Evolutionary conservation across 768 basidiomycete genomes (phyloP).

Genomic region (Gelatoporia subvermispora): DNA sequence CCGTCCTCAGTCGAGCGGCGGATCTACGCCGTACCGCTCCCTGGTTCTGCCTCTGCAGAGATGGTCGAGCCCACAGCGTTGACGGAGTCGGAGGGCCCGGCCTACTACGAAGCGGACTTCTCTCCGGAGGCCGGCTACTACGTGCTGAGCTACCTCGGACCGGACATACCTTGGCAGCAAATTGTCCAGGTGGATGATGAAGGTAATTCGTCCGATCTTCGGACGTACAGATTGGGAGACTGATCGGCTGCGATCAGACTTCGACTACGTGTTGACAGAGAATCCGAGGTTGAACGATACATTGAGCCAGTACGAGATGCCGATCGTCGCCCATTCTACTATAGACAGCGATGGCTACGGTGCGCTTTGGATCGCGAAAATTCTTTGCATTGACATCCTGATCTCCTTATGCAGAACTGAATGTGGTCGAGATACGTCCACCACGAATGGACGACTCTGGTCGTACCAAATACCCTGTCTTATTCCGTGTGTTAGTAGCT

Average conservation of each 20-base stretch:
- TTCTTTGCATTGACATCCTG: no score
- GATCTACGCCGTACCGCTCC: conserved; percentile 75
- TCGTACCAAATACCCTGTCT: conserved; percentile 91
- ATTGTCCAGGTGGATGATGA: conserved; percentile 52
- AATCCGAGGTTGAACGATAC: conserved; percentile 65
- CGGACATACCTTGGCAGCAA: conserved; percentile 83
- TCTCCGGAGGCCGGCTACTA: conserved; percentile 87
- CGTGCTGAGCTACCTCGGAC: conserved; percentile 73
- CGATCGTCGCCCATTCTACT: conserved; percentile 65
- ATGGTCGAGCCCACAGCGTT: conserved; percentile 29
- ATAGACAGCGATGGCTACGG: conserved; percentile 81
- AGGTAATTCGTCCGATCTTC: conserved; percentile 31
- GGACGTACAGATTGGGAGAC: not conserved
- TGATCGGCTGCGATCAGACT: conserved; percentile 35
- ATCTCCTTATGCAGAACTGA: conserved; percentile 55
- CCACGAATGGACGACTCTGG: conserved; percentile 92
- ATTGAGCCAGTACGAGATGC: conserved; percentile 63
- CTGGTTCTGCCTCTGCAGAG: conserved; percentile 34
- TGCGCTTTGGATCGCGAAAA: conserved; percentile 8
- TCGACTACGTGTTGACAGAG: conserved; percentile 61
- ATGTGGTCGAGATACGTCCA: conserved; percentile 87
- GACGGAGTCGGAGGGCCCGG: conserved; percentile 46
- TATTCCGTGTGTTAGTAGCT: conserved; percentile 69
- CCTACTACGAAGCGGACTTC: conserved; percentile 66
- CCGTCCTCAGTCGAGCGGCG: conserved; percentile 81